Conservation (phyloP, 2,329 filamentous ascomycete species). For the Aspergillus sclerotialis region DNA sequence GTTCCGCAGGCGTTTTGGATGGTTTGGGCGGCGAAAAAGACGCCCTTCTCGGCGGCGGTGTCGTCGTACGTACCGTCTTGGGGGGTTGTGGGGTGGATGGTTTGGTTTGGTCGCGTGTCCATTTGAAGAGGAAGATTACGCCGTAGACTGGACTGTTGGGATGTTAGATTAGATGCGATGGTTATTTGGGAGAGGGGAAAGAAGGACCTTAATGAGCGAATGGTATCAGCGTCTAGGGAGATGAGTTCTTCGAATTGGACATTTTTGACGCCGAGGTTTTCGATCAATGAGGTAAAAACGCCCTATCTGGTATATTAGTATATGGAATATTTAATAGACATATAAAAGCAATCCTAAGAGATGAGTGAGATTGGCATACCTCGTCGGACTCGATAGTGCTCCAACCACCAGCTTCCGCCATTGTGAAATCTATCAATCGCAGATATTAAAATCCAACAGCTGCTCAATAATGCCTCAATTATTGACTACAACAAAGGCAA, state of each 20-base stretch:
- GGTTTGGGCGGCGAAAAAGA: conserved; percentile 95
- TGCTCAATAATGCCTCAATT: too few species aligned
- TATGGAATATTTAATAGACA: conserved; percentile 9
- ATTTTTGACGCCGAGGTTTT: conserved; percentile 81
- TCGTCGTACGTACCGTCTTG: conserved; percentile 77
- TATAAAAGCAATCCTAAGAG: too few species aligned
- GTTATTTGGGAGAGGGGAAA: not conserved
- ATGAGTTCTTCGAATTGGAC: conserved; percentile 97
- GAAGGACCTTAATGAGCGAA: conserved; percentile 37
- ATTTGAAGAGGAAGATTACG: conserved; percentile 99
- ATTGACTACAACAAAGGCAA: too few species aligned
- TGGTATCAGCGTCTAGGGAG: conserved; percentile 67
- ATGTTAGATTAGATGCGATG: conserved; percentile 3
- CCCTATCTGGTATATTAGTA: conserved; percentile 48
- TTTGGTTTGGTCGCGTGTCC: conserved; percentile 50
- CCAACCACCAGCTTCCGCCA: conserved; percentile 65
- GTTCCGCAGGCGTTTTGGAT: conserved; percentile 99
- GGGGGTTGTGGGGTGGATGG: conserved; percentile 58
- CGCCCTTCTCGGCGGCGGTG: conserved; percentile 58
- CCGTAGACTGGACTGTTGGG: conserved; percentile 68
- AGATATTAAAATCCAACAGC: not conserved
- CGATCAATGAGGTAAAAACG: conserved; percentile 94
- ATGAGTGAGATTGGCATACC: too few species aligned
- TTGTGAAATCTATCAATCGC: conserved; percentile 40
- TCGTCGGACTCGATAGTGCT: conserved; percentile 98